Evolutionary conservation across 176 grass and related monocot genomes (phyloP).

Genomic region (Oryza brachyantha): DNA sequence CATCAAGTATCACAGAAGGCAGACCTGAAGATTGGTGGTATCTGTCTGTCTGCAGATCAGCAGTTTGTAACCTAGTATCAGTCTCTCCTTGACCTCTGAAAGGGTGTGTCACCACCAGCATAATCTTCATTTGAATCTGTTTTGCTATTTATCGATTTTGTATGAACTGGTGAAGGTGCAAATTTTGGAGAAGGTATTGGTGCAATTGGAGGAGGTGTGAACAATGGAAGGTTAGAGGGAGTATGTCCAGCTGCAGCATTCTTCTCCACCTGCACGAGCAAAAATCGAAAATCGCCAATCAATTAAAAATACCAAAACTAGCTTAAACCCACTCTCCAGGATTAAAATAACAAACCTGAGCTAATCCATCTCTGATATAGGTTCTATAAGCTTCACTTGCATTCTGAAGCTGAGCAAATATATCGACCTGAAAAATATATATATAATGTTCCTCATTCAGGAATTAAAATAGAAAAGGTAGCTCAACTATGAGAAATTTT

Average conservation of each 20-base stretch:
- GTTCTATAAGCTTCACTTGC: slow-evolving; percentile 99
- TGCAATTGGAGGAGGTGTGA: slow-evolving; percentile 87
- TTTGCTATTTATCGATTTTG: slow-evolving; percentile 64
- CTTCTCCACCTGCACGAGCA: slow-evolving; percentile 85
- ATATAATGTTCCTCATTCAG: not conserved
- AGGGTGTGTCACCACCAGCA: slow-evolving; percentile 19
- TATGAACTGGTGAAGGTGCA: slow-evolving; percentile 84
- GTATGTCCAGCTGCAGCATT: slow-evolving; percentile 84
- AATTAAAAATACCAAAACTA: not conserved
- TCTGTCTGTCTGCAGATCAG: slow-evolving; percentile 45
- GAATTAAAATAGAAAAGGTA: not conserved
- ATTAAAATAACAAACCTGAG: slow-evolving; percentile 59
- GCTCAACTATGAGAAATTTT: not conserved
- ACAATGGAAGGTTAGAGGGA: slow-evolving; percentile 80
- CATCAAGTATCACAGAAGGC: not conserved
- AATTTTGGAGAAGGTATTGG: slow-evolving; percentile 88
- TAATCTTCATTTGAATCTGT: slow-evolving; percentile 53
- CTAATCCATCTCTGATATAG: slow-evolving; percentile 93
- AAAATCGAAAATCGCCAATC: not conserved
- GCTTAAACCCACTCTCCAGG: not conserved
- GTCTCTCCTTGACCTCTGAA: slow-evolving; percentile 52
- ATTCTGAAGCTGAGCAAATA: slow-evolving; percentile 99
- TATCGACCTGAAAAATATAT: slow-evolving; percentile 79
- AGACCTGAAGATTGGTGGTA: slow-evolving; percentile 73
- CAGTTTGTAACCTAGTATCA: slow-evolving; percentile 49